These are phyloP conservation scores for Tephrocybe rancida DNA, from an alignment of 768 basidiomycete species.

Conservation along the genomic window DNA sequence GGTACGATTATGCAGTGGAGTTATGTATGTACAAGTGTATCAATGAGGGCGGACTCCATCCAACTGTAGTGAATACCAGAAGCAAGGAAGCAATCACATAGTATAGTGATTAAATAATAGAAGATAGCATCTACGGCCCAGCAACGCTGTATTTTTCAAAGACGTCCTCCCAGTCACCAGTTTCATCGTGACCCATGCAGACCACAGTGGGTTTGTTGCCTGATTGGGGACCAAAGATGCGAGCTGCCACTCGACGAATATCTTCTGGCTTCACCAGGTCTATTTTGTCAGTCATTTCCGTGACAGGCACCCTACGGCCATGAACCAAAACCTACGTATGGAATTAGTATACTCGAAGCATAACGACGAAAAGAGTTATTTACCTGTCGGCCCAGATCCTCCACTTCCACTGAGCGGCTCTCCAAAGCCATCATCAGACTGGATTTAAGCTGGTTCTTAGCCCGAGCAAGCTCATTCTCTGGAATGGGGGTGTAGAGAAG, in stretches of 20 bases:
- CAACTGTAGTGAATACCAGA: background rate
- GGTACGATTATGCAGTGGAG: slow-evolving; percentile 6
- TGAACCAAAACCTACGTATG: slow-evolving; percentile 75
- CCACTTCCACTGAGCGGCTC: slow-evolving; percentile 81
- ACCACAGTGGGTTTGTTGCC: slow-evolving; percentile 77
- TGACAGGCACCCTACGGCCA: slow-evolving; percentile 80
- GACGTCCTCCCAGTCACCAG: slow-evolving; percentile 63
- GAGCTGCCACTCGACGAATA: slow-evolving; percentile 73
- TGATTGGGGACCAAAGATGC: slow-evolving; percentile 69
- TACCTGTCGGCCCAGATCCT: slow-evolving; percentile 91
- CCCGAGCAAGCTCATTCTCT: slow-evolving; percentile 72
- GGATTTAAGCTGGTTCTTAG: slow-evolving; percentile 95
- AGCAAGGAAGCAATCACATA: background rate
- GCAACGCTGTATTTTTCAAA: slow-evolving; percentile 73
- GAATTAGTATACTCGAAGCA: background rate
- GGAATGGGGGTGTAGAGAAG: slow-evolving; percentile 73
- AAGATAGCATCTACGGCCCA: background rate
- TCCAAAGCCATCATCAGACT: slow-evolving; percentile 95
- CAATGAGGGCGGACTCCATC: slow-evolving; percentile 3
- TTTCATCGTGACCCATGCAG: slow-evolving; percentile 80
- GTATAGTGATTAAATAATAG: background rate
- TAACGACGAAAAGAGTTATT: background rate
- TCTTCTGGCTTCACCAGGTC: slow-evolving; percentile 73
- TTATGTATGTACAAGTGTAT: slow-evolving; percentile 8
- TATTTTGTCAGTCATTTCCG: slow-evolving; percentile 89